Percentiles rank a stretch among this genome's conserved stretches.
phyloP scores from a whole-genome alignment of 2,329 filamentous ascomycete species.

The Chrysoporthe puriensis region DNA sequence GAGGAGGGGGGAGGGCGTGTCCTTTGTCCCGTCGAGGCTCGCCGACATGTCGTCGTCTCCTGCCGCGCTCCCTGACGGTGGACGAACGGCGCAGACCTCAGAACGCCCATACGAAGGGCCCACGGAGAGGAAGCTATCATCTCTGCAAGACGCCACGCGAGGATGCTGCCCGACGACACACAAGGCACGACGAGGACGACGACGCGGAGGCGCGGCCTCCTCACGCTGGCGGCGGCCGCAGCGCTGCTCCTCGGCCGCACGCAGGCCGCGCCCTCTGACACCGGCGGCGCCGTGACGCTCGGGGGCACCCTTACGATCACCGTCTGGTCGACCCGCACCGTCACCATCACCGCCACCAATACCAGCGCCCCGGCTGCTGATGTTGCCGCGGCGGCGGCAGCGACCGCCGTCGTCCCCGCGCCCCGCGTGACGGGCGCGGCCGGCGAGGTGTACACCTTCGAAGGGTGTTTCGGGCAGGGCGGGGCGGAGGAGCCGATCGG shows the following conservation, averaged over 20 bases:
- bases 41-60: neutral
- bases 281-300: too few relatives aligned
- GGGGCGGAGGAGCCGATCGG: neutral
- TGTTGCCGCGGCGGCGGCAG: neutral
- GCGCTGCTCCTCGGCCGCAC: constrained; percentile 8
- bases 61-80: neutral
- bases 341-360: neutral
- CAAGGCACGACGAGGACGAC: constrained; percentile 9
- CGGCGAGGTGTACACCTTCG: constrained; percentile 11
- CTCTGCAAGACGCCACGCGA: neutral
- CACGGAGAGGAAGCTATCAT: neutral
- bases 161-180: neutral
- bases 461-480: constrained; percentile 20
- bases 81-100: neutral
- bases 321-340: neutral
- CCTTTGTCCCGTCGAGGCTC: neutral
- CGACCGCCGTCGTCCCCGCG: neutral
- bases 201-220: neutral
- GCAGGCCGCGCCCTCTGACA: neutral
- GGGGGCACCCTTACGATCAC: neutral
- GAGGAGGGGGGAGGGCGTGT: too few relatives aligned
- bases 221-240: neutral
- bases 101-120: neutral
- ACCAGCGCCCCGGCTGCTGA: neutral
- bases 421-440: constrained; percentile 1